Evolutionary conservation across 2,329 filamentous ascomycete genomes (phyloP), one percentile per base, ranked within the genome.

Genomic region (Beauveria sp.): DNA sequence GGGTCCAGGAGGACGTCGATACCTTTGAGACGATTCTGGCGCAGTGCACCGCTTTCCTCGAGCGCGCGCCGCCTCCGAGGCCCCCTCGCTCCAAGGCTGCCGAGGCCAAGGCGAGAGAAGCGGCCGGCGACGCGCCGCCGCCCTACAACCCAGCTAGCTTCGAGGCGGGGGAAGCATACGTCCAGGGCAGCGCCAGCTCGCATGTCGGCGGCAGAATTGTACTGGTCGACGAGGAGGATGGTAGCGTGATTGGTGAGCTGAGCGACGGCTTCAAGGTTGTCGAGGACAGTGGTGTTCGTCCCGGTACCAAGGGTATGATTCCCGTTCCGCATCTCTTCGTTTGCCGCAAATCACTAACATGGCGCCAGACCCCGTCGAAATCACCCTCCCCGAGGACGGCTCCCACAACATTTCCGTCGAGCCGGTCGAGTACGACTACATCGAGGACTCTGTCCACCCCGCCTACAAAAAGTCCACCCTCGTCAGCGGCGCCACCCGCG

Each of bases 1-100:
- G 90, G 28, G 84, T 90, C 1, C 92, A 97, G 73, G 93, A 98
- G 72, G 93, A 97, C 72, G 81, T 96, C 47, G 92, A 97, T 71
- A 98, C 93, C 0, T 98, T 97, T 70, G 93, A 98, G 79, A 97
- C 93, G 3, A 98, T 98, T 66, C 81, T 98, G 56, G 93, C 93
- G n/a, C 92, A 98, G 76, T 98, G 93, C 75, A 98, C 93, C 2
- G 91, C 93, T 2, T 98, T 99, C 73, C 83, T 96, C 5, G 93
- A 98, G 74, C 86, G 92, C 50, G 88, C 90, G 10, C 80, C 87
- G 46, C 86, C 90, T 7, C 86, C 84, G 10, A 77, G 74, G 65
- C 64, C 70, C 30, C 67, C 67, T 63, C 67, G 58, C 51, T 53
- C 54, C 64, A 70, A 75, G 67, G 72, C 71, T 6, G 67, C 70